These are phyloP conservation scores for Austroboletus eburneus DNA, from an alignment of 768 basidiomycete species.

Conservation along the genomic window DNA sequence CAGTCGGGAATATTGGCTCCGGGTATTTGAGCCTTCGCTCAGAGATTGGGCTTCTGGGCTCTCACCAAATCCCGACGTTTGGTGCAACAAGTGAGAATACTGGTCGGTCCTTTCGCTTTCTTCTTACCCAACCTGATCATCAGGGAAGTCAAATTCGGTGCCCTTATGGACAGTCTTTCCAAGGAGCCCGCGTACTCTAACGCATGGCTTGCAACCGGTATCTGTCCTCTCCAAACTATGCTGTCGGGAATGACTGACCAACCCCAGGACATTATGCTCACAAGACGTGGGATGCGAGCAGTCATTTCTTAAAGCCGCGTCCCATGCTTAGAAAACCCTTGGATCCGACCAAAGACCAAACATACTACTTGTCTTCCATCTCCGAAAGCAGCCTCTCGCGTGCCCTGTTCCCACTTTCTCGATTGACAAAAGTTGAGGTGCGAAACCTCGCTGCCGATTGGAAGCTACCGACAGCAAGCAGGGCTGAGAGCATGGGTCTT, in stretches of 20 bases:
- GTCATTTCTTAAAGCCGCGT: slow-evolving; percentile 24
- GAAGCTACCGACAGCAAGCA: slow-evolving; percentile 64
- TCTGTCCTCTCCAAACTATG: background rate
- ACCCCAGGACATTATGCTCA: slow-evolving; percentile 79
- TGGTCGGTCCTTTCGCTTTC: too few relatives aligned
- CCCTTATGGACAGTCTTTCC: slow-evolving; percentile 63
- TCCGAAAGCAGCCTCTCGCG: slow-evolving; percentile 57
- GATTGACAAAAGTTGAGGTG: slow-evolving; percentile 65
- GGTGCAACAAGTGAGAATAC: slow-evolving; percentile 75
- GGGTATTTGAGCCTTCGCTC: slow-evolving; percentile 86
- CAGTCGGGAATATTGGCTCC: slow-evolving; percentile 86
- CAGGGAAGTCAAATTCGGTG: slow-evolving; percentile 91
- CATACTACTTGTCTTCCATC: slow-evolving; percentile 84
- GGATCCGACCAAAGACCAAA: slow-evolving; percentile 81
- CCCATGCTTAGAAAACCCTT: slow-evolving; percentile 50
- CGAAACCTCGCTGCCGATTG: slow-evolving; percentile 62
- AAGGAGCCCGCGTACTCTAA: slow-evolving; percentile 27
- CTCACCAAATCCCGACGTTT: slow-evolving; percentile 92
- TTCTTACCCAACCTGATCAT: background rate
- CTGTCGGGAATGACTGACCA: background rate
- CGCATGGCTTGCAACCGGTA: slow-evolving; percentile 82
- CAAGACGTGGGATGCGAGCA: slow-evolving; percentile 46
- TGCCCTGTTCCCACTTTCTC: slow-evolving; percentile 78
- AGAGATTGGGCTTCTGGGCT: slow-evolving; percentile 69
- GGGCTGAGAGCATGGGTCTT: slow-evolving; percentile 88